Base-by-base conservation (phyloP, 1,139 yeast species). In the Saccharomyces hybrid region DNA sequence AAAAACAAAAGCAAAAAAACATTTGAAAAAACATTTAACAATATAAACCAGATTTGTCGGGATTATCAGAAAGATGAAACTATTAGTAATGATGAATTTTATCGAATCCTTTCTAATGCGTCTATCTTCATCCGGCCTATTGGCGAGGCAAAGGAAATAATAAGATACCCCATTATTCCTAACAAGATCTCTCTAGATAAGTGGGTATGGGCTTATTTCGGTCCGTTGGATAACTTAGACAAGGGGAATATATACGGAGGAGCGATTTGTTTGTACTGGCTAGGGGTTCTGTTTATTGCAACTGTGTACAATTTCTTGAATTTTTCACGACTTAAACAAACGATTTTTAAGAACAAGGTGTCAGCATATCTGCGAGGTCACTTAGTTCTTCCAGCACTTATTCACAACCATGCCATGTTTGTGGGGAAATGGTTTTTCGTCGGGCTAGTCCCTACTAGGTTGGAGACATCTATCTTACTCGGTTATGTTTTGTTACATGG, bases 401-500 rank as follows among this genome's bases (percentile, higher is more conserved):
- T 32, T 32, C 38, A 32, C 6, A 32, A 32, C 38, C 38, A 32
- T 1, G 38, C 38, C 5, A 32, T 32, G 38, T 32, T 8, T 0
- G 38, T 32, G 38, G 38, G 38, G 1, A 32, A 4, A 4, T 32
- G 38, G 38, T 32, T 32, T 9, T 16, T 61, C 19, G 56, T 60
- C 16, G 67, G 64, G 2, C 49, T 61, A 47, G 54, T 59, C 47
- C 73, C 59, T 67, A 80, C 90, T 0, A 76, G 95, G 56, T 71
- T 79, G 58, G 95, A 86, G 68, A 66, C 83, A 0, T 58, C 80
- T 7, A 71, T 81, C 48, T 70, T 84, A 24, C 58, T 71, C 9
- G 71, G 78, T 6, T 84, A 81, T 67, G 61, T 79, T 11, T 64
- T 75, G 2, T 67, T 84, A 56, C 73, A 77, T 47, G 55, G 78